Percentiles rank a stretch among this genome's conserved stretches.
phyloP scores from a whole-genome alignment of 345 rosid genomes.

The Salix exigua region DNA sequence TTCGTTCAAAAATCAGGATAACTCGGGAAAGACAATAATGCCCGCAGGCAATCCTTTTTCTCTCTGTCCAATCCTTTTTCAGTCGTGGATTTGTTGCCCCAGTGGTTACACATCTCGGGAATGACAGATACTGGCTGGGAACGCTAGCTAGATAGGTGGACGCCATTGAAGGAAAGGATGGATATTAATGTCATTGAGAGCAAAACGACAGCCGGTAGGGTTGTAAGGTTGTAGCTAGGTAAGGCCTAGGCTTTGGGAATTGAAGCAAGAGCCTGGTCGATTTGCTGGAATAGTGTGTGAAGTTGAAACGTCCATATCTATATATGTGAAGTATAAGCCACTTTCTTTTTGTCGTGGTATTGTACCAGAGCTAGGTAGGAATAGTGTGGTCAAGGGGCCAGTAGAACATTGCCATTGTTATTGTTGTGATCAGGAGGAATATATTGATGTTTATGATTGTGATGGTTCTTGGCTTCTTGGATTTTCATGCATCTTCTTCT shows the following conservation, averaged over 20 bases:
- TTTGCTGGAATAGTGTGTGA: conserved; percentile 2
- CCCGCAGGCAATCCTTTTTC: not conserved
- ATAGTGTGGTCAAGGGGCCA: not conserved
- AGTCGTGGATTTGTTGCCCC: conserved; percentile 1
- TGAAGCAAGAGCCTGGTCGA: conserved; percentile 28
- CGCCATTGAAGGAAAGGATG: conserved; percentile 39
- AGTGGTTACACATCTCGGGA: conserved; percentile 42
- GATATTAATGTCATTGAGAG: conserved; percentile 14
- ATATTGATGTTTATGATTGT: not conserved
- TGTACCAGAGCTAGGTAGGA: no score
- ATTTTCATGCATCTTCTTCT: not conserved
- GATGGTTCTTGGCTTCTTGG: not conserved
- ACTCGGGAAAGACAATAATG: conserved; percentile 13
- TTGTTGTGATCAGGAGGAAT: not conserved
- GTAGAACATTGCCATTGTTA: not conserved
- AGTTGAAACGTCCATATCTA: conserved; percentile 21
- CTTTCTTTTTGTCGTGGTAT: not conserved
- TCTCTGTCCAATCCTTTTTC: not conserved
- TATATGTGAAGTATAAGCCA: not conserved
- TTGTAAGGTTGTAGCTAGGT: conserved; percentile 33
- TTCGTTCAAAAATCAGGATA: conserved; percentile 11
- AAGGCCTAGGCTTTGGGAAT: conserved; percentile 51
- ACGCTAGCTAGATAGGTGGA: conserved; percentile 3
- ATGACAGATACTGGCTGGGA: conserved; percentile 30
- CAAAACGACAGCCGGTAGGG: conserved; percentile 39